These are phyloP conservation scores for Coemansia sp. DNA, from an alignment of 192 early-diverging fungal species.

Conservation along the genomic window DNA sequence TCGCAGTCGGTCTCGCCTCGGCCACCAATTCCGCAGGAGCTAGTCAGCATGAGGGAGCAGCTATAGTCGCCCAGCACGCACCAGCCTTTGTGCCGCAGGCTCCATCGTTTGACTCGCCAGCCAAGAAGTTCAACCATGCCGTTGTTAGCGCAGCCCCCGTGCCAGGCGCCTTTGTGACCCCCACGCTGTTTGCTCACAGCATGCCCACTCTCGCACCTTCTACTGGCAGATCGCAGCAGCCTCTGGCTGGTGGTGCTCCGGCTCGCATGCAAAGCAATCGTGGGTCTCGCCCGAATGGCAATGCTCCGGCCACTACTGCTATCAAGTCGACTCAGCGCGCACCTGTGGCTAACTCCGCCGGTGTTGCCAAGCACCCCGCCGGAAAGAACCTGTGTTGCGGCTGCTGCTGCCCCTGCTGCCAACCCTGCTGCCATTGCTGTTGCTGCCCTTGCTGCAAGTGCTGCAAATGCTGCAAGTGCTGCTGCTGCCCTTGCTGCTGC, in stretches of 20 bases:
- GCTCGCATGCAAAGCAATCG: neutral
- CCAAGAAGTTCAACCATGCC: constrained; percentile 2
- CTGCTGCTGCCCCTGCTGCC: constrained; percentile 53
- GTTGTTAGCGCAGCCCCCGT: neutral
- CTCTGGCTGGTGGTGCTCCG: neutral
- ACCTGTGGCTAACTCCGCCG: neutral
- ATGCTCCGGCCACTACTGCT: neutral
- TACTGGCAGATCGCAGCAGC: neutral
- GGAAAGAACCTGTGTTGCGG: constrained; percentile 48
- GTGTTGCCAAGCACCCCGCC: constrained; percentile 11
- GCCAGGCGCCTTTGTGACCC: constrained; percentile 12
- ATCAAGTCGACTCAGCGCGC: constrained; percentile 7
- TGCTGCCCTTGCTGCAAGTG: constrained; percentile 42
- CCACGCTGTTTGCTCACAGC: constrained; percentile 10
- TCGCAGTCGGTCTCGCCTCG: constrained; percentile 33
- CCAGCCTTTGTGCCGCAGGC: neutral
- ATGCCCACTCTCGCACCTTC: neutral
- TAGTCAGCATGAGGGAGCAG: neutral
- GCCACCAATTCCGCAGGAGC: constrained; percentile 16
- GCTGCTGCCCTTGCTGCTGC: constrained; percentile 42
- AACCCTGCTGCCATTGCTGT: constrained; percentile 42
- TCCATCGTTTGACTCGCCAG: neutral
- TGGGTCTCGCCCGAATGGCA: neutral
- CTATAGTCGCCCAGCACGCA: neutral
- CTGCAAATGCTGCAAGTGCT: constrained; percentile 53